Base-by-base conservation (phyloP, 352 stramenopile species). In the Globisporangium orthogonon region DNA sequence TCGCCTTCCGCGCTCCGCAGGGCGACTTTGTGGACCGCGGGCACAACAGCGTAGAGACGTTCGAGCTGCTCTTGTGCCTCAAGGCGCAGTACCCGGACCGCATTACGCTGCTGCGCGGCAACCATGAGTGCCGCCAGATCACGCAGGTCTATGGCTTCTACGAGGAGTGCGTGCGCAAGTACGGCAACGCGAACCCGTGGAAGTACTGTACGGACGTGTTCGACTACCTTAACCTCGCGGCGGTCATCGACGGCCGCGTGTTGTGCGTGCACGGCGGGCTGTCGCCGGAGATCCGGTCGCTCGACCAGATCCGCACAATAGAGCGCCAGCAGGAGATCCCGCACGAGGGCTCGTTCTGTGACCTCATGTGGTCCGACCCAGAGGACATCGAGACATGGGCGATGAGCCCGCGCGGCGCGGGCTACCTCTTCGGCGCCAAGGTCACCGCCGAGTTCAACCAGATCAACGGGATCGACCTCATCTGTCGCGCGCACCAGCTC, bases 301-400 rank as follows among this genome's bases (percentile, higher is more conserved):
- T 99, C 43, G 96, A 98, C 73, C 81, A 93, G 77, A 97, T 99
- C 61, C 82, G 94, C 50, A 96, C 87, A 63, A 98, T 99, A 75
- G 91, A 98, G 77, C 82, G 96, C 18, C 91, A 98, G 73, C 91
- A 97, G 69, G 95, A 98, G 82, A 95, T 98, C 55, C 92, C 94
- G 4, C 93, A 98, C 60, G 88, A 95, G 69, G 96, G 96, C 54
- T 91, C 95, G 11, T 98, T 99, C 71, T 98, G 92, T 62, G 96
- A 99, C 79, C 86, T 99, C 65, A 97, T 99, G 70, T 99, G 97
- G 97, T 97, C 93, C 18, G 97, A 99, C 69, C 97, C 97, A 0
- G 94, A 98, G 66, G 93, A 98, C 54, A 97, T 93, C 63, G 87
- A 95, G 60, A 88, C 78, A 56, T 95, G 87, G 87, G 86, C 83